Base-by-base conservation (phyloP, 2,329 filamentous ascomycete species). In the Fonsecaea pugnacius region DNA sequence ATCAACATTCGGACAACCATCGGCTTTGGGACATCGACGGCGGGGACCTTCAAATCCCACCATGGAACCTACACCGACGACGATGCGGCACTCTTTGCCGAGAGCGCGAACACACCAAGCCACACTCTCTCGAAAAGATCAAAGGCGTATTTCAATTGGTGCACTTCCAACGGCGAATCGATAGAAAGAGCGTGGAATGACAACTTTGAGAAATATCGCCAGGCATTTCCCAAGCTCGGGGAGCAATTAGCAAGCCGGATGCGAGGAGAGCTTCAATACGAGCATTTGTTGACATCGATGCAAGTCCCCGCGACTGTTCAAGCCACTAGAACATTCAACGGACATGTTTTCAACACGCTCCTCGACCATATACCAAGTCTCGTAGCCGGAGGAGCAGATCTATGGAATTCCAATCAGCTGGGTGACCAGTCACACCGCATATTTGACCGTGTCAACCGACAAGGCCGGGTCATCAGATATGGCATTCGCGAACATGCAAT, bases 401-500 rank as follows among this genome's bases (percentile, higher is more conserved):
- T 55, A 3, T 33, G 27, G 40, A 59, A 16, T 16, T 70, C 18
- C 67, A 67, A 64, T 43, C 61, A 67, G 68, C 59, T 67, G 5
- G 27, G 50, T 3, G 65, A 68, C n/a, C 14, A 43, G 8, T 58
- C 62, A 2, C 36, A 43, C 8, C 66, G 68, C 48, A 68, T 70
- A 12, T 61, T 38, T 83, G 82, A 67, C 33, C 2, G 32, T 2
- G 36, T 18, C 14, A 33, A 59, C 18, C 51, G 27, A 50, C 70
- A 77, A 0, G 84, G 85, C 2, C 80, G 85, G 1, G 77, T 77
- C 65, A 77, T 87, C 64, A 85, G 84, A 72, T 87, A 80, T 72
- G 85, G 85, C 54, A 83, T 88, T 56, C 82, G 85, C 12, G 85
- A 87, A 69, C 85, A 87, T 70, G 85, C 85, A 60, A 88, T 89